Percentiles rank a stretch among this genome's conserved stretches.
Evolutionary conservation across 495 filamentous ascomycete species (phyloP).

Genomic region (Chaetomidium leptoderma): DNA sequence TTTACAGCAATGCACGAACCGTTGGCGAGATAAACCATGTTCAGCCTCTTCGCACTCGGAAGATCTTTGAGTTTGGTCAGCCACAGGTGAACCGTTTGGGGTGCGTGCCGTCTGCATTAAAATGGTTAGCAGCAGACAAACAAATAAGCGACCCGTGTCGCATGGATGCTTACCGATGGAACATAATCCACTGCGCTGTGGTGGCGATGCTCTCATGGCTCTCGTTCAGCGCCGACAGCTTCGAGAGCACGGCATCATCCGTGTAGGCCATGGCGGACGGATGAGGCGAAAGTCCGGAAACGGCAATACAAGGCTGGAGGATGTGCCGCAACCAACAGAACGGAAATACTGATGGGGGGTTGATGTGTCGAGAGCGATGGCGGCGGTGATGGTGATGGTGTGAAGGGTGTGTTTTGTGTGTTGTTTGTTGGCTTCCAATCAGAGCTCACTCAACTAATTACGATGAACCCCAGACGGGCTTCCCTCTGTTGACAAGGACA

Average conservation of each 20-base stretch:
- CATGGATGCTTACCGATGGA: constrained; percentile 71
- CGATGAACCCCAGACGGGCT: constrained; percentile 10
- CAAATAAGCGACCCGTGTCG: not conserved
- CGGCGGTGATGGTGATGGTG: not conserved
- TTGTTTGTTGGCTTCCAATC: constrained; percentile 2
- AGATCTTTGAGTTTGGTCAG: constrained; percentile 82
- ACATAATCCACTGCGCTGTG: constrained; percentile 98
- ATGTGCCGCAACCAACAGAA: not conserved
- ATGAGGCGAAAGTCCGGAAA: not conserved
- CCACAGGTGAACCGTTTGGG: constrained; percentile 85
- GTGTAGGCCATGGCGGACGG: constrained; percentile 73
- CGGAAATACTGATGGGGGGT: not conserved
- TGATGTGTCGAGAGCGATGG: not conserved
- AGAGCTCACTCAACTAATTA: constrained; percentile 13
- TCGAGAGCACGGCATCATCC: constrained; percentile 87
- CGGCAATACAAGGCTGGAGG: not conserved
- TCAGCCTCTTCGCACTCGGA: constrained; percentile 74
- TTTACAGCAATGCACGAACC: constrained; percentile 47
- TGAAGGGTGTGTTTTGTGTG: not conserved
- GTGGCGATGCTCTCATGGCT: constrained; percentile 93
- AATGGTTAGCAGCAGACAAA: constrained; percentile 8
- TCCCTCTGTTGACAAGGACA: constrained; percentile 3
- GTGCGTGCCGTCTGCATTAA: constrained; percentile 72
- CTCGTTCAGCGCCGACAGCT: constrained; percentile 92
- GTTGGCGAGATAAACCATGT: constrained; percentile 92